Percentiles rank a stretch among this genome's conserved stretches.
These are phyloP conservation scores for Epichloe scottii DNA, from an alignment of 2,329 filamentous ascomycete genomes.

Conservation along the genomic window DNA sequence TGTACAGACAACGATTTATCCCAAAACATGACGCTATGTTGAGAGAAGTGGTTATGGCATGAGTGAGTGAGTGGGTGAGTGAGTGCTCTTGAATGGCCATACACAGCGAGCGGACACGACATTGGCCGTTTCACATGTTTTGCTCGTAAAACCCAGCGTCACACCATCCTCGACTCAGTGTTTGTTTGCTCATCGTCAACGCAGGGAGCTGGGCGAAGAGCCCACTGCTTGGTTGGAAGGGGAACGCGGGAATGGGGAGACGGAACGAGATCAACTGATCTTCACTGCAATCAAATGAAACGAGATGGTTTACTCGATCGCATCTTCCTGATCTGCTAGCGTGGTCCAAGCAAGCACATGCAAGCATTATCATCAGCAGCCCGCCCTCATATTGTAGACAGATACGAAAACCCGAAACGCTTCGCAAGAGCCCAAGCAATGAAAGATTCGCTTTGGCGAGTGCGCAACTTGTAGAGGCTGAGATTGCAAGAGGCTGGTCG, in stretches of 20 bases:
- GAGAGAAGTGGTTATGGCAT: too few relatives aligned
- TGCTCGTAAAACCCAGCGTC: neutral
- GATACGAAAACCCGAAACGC: neutral
- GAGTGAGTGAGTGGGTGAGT: too few relatives aligned
- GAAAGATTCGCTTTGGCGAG: neutral
- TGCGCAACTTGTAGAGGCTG: neutral
- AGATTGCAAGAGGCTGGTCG: neutral
- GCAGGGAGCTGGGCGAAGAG: neutral
- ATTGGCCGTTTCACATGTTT: neutral
- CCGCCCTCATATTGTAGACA: too few relatives aligned
- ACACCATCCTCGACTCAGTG: neutral
- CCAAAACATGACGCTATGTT: too few relatives aligned
- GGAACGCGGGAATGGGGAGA: too few relatives aligned
- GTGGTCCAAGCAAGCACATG: neutral
- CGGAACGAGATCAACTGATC: too few relatives aligned
- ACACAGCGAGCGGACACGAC: neutral
- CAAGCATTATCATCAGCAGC: too few relatives aligned
- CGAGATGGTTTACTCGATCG: neutral
- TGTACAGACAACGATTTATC: neutral
- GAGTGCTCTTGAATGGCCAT: neutral
- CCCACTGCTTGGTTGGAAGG: too few relatives aligned
- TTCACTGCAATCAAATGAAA: too few relatives aligned
- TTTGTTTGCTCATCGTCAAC: neutral
- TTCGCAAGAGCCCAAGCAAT: neutral
- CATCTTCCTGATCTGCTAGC: neutral